Conservation (phyloP, 306 rosid genomes). For the Citrullus colocynthis region DNA sequence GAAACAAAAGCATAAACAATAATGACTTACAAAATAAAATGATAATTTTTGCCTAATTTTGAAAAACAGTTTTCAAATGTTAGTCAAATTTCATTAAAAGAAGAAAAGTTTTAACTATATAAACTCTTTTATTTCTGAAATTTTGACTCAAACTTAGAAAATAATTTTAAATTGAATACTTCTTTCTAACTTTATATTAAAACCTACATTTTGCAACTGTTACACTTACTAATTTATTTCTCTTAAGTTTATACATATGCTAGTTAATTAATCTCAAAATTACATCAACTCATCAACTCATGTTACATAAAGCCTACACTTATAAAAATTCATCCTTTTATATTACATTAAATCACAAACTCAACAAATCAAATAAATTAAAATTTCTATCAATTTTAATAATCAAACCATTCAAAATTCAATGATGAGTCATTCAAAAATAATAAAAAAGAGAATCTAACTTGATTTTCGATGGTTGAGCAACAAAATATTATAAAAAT, state of each 20-base stretch:
- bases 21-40: background rate
- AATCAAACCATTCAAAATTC: background rate
- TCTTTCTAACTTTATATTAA: background rate
- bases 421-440: background rate
- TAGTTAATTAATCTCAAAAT: background rate
- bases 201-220: background rate
- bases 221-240: no score
- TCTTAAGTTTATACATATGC: background rate
- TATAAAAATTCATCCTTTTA: background rate
- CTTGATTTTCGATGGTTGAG: constrained; percentile 3
- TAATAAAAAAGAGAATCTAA: background rate
- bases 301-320: no score
- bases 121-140: background rate
- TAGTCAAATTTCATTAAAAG: background rate
- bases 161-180: background rate
- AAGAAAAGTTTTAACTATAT: background rate
- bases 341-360: background rate
- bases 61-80: background rate
- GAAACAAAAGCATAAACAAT: background rate
- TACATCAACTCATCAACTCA: background rate
- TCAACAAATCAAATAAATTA: background rate
- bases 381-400: background rate
- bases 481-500: constrained; percentile 6
- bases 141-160: background rate
- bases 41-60: background rate